Evolutionary conservation across 495 filamentous ascomycete species (phyloP).

Genomic region (Neurospora sp.): DNA sequence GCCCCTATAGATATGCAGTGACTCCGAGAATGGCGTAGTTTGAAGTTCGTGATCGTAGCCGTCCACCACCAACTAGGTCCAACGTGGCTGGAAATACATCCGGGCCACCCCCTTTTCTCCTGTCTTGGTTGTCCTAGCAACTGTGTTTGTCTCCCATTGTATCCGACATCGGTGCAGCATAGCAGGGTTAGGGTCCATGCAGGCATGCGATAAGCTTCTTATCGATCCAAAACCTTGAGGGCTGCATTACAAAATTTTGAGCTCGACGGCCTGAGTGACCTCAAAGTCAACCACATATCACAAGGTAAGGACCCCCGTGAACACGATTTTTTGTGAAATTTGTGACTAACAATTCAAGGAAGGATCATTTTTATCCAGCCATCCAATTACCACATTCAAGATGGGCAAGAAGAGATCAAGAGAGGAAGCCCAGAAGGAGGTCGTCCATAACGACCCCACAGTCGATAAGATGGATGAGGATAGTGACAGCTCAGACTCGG

Average conservation of each 20-base stretch:
- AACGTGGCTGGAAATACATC: background rate
- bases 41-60: background rate
- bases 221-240: background rate
- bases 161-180: background rate
- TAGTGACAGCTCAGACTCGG: constrained; percentile 32
- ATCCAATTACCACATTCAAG: background rate
- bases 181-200: background rate
- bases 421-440: constrained; percentile 28
- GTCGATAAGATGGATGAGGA: constrained; percentile 38
- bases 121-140: background rate
- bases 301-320: background rate
- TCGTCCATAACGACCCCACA: constrained; percentile 24
- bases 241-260: background rate
- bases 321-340: background rate
- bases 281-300: background rate
- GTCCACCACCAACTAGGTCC: background rate
- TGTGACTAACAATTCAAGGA: background rate
- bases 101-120: background rate
- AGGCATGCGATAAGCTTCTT: background rate
- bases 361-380: background rate
- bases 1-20: background rate
- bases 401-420: constrained; percentile 41
- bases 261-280: background rate
- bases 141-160: background rate
- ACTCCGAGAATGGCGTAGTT: background rate